A percentile compares a stretch with the other conserved stretches of the same genome.
Evolutionary conservation across 2,329 filamentous ascomycete genomes (phyloP).

Genomic region (Chalara sp.): DNA sequence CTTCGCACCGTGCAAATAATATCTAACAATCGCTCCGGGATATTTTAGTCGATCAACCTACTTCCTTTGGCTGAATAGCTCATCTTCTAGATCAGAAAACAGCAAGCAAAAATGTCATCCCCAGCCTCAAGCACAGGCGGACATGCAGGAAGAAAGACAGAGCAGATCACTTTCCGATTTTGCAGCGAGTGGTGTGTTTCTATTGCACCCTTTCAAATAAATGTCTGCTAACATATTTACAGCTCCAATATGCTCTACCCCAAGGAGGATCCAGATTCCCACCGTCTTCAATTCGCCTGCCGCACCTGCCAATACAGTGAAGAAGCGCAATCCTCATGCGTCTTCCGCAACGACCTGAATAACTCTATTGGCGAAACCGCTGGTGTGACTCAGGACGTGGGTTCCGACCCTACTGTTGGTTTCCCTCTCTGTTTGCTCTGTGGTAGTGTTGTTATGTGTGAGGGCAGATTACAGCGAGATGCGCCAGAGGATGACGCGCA

Average conservation of each 20-base stretch:
- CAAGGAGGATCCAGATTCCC: conserved; percentile 80
- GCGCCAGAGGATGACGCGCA: conserved; percentile 6
- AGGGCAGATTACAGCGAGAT: conserved; percentile 10
- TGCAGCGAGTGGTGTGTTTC: conserved; percentile 79
- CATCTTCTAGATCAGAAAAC: no score
- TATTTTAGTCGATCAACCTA: no score
- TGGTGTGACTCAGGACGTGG: conserved; percentile 95
- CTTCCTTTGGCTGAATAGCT: no score
- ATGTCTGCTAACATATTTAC: neutral
- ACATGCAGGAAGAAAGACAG: conserved; percentile 43
- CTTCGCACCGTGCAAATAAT: no score
- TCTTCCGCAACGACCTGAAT: conserved; percentile 92
- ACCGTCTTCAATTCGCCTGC: conserved; percentile 89
- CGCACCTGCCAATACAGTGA: conserved; percentile 92
- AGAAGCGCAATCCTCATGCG: conserved; percentile 78
- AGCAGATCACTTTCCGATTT: conserved; percentile 95
- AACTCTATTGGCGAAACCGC: conserved; percentile 91
- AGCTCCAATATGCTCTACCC: conserved; percentile 97
- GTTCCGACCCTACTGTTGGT: conserved; percentile 98
- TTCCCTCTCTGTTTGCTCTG: conserved; percentile 40
- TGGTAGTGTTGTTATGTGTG: conserved; percentile 37
- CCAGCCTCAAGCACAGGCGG: conserved; percentile 43
- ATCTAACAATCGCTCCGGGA: no score
- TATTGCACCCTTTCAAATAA: neutral
- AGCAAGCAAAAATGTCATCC: conserved; percentile 42